phyloP scores from a whole-genome alignment of 208 protist genomes.

The Acanthamoeba sp. region DNA sequence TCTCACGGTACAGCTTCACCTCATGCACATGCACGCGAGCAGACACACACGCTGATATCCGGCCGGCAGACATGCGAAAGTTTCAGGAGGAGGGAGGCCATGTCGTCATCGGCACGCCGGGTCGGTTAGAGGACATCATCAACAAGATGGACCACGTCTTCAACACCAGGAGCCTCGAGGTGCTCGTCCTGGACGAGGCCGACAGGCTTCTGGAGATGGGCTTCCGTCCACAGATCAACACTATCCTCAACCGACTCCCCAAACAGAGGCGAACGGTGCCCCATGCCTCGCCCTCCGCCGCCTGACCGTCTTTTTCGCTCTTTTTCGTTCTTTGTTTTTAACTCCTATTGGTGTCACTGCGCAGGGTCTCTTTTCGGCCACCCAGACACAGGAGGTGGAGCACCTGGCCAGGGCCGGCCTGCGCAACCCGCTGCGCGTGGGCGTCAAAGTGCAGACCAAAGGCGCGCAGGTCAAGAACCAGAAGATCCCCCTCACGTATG shows the following conservation, averaged over 20 bases:
- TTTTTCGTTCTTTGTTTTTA: constrained; percentile 25
- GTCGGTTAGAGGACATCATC: constrained; percentile 85
- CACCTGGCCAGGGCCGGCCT: constrained; percentile 82
- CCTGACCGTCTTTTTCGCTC: neutral
- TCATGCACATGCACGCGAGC: neutral
- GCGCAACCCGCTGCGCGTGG: constrained; percentile 82
- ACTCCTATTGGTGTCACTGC: neutral
- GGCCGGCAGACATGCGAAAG: constrained; percentile 12
- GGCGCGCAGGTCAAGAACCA: constrained; percentile 39
- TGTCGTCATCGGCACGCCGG: constrained; percentile 88
- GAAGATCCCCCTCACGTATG: constrained; percentile 66
- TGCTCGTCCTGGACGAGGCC: constrained; percentile 92
- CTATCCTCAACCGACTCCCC: constrained; percentile 87
- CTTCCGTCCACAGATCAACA: constrained; percentile 87
- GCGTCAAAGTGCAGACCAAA: constrained; percentile 78
- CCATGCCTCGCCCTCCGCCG: neutral
- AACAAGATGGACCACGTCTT: constrained; percentile 42
- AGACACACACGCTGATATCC: neutral
- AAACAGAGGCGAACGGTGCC: constrained; percentile 89
- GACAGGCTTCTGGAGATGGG: constrained; percentile 93
- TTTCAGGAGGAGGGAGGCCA: constrained; percentile 79
- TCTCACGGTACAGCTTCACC: constrained; percentile 32
- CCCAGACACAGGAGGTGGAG: constrained; percentile 88
- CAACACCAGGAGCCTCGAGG: constrained; percentile 85
- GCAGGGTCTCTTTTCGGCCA: constrained; percentile 90